Percentiles rank a stretch among this genome's conserved stretches.
These are phyloP conservation scores for Nemania diffusa DNA, from an alignment of 2,329 filamentous ascomycete species.

Conservation along the genomic window DNA sequence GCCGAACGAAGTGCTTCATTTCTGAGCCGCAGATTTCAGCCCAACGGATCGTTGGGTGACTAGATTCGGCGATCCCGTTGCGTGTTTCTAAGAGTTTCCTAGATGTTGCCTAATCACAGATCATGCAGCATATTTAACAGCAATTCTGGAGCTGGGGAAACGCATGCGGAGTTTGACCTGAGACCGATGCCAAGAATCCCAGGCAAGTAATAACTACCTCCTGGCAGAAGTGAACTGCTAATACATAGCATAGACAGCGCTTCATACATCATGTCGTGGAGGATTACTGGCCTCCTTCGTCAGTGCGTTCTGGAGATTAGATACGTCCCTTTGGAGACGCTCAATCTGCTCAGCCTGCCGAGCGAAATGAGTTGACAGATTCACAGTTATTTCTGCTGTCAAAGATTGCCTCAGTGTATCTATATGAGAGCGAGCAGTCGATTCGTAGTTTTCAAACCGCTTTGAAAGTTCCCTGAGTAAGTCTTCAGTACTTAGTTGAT, in stretches of 20 bases:
- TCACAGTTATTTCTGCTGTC: background rate
- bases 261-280: too few species aligned
- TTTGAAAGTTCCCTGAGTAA: conserved; percentile 7
- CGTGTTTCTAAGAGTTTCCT: background rate
- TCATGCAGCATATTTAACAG: background rate
- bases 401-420: background rate
- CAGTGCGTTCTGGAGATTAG: background rate
- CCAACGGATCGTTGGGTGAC: background rate
- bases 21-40: background rate
- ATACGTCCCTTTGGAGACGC: background rate
- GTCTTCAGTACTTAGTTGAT: conserved; percentile 4
- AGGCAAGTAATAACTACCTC: background rate
- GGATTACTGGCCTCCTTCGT: background rate
- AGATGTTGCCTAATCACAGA: conserved; percentile 1
- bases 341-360: background rate
- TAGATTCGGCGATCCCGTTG: background rate
- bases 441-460: conserved; percentile 11
- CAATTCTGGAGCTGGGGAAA: background rate
- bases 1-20: background rate
- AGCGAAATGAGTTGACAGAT: background rate
- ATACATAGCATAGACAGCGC: too few species aligned
- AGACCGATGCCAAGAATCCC: background rate
- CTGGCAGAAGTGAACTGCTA: background rate
- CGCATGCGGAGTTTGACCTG: background rate
- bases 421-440: conserved; percentile 1